A percentile compares a stretch with the other conserved stretches of the same genome.
phyloP scores from a whole-genome alignment of 2,329 filamentous ascomycete genomes.

The Ophiostoma piceae region DNA sequence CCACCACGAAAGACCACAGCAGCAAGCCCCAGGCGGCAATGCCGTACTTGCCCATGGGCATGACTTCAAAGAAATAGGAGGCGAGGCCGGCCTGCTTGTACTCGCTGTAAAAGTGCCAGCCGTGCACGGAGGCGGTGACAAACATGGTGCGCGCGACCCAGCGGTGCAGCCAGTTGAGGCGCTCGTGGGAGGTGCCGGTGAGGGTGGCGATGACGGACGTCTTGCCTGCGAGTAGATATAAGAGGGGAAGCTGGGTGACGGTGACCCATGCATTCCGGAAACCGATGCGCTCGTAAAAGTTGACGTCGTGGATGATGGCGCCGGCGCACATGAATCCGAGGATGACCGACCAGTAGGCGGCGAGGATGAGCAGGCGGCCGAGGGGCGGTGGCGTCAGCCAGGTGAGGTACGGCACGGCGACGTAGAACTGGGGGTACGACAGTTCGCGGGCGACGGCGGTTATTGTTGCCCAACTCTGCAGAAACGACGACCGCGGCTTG shows the following conservation, averaged over 20 bases:
- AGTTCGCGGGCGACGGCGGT: constrained; percentile 54
- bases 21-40: constrained; percentile 61
- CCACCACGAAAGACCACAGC: constrained; percentile 60
- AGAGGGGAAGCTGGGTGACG: constrained; percentile 58
- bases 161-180: constrained; percentile 67
- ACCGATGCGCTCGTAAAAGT: constrained; percentile 60
- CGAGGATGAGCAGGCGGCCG: constrained; percentile 50
- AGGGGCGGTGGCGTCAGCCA: constrained; percentile 56
- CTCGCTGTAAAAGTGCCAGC: constrained; percentile 62
- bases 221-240: constrained; percentile 59
- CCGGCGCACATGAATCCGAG: constrained; percentile 52
- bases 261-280: constrained; percentile 65
- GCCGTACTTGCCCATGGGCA: constrained; percentile 62
- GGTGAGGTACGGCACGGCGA: constrained; percentile 42
- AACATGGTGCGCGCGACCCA: constrained; percentile 67
- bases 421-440: constrained; percentile 50
- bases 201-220: constrained; percentile 55
- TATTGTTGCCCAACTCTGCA: constrained; percentile 53
- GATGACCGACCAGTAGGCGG: constrained; percentile 55
- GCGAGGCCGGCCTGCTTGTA: constrained; percentile 59
- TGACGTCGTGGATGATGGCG: constrained; percentile 47
- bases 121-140: constrained; percentile 62
- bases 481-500: constrained; percentile 42
- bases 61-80: constrained; percentile 52
- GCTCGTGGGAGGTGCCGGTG: constrained; percentile 60